phyloP scores from a whole-genome alignment of 192 early-diverging fungal genomes.

The Coemansia sp. region DNA sequence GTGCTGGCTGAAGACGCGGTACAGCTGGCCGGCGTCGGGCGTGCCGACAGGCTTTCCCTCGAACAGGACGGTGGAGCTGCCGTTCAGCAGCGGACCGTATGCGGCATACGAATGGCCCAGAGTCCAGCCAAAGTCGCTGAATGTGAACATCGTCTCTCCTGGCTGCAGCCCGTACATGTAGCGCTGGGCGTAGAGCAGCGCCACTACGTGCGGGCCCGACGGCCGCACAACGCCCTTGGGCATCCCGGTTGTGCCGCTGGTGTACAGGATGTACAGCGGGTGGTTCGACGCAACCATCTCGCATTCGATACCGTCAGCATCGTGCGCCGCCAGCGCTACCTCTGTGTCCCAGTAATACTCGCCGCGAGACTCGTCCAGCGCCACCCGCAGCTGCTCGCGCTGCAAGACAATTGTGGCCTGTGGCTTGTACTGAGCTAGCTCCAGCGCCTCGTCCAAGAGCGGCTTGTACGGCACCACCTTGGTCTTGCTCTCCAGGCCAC shows the following conservation, averaged over 20 bases:
- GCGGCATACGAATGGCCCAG: slow-evolving; percentile 83
- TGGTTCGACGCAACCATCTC: slow-evolving; percentile 63
- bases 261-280: slow-evolving; percentile 84
- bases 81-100: slow-evolving; percentile 77
- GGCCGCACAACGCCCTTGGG: slow-evolving; percentile 67
- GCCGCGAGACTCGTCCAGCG: slow-evolving; percentile 41
- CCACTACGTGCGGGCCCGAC: slow-evolving; percentile 72
- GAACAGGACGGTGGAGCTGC: slow-evolving; percentile 76
- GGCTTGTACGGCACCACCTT: slow-evolving; percentile 75
- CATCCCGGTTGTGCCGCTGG: slow-evolving; percentile 71
- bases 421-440: slow-evolving; percentile 50
- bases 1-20: slow-evolving; percentile 77
- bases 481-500: slow-evolving; percentile 73
- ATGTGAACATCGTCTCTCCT: slow-evolving; percentile 76
- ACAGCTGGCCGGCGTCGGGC: slow-evolving; percentile 79
- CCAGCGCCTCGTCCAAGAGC: slow-evolving; percentile 71
- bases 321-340: slow-evolving; percentile 49
- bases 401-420: slow-evolving; percentile 66
- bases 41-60: slow-evolving; percentile 85
- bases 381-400: slow-evolving; percentile 57
- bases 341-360: slow-evolving; percentile 58
- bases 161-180: slow-evolving; percentile 71
- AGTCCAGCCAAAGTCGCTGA: slow-evolving; percentile 87
- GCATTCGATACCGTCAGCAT: slow-evolving; percentile 53
- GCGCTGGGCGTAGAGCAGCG: slow-evolving; percentile 67